A percentile compares a stretch with the other conserved stretches of the same genome.
Conservation (phyloP, 805 yeast genomes). For the Lachancea sp. region DNA sequence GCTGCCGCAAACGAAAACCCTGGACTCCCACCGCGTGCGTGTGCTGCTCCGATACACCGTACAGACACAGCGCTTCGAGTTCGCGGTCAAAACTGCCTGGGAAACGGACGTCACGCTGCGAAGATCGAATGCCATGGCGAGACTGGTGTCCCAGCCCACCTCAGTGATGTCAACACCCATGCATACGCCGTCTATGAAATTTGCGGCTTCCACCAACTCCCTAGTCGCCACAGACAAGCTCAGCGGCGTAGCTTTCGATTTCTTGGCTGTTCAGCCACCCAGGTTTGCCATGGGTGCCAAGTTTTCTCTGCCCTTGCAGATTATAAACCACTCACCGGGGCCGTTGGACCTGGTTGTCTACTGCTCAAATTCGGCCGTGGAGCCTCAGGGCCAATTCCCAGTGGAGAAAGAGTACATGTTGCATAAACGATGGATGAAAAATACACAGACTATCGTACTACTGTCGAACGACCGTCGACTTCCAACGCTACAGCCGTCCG, state of each 20-base stretch:
- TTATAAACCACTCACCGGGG: conserved; percentile 22
- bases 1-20: conserved; percentile 17
- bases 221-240: conserved; percentile 17
- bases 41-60: conserved; percentile 19
- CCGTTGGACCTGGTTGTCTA: conserved; percentile 26
- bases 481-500: conserved; percentile 24
- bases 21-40: conserved; percentile 21
- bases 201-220: conserved; percentile 14
- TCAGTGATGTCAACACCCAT: conserved; percentile 11
- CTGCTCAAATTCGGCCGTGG: conserved; percentile 10
- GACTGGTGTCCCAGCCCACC: conserved; percentile 6
- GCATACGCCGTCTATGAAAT: conserved; percentile 11
- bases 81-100: conserved; percentile 25
- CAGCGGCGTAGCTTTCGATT: conserved; percentile 25
- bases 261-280: conserved; percentile 17
- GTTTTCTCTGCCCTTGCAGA: conserved; percentile 24
- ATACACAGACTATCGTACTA: conserved; percentile 27
- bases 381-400: conserved; percentile 12
- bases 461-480: conserved; percentile 31
- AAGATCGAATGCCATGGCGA: conserved; percentile 9
- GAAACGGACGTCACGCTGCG: conserved; percentile 30
- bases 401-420: conserved; percentile 22
- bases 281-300: conserved; percentile 20
- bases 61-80: neutral
- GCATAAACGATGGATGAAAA: conserved; percentile 19